Evolutionary conservation across 495 filamentous ascomycete genomes (phyloP).

Genomic region (Penicillium coprophilum): DNA sequence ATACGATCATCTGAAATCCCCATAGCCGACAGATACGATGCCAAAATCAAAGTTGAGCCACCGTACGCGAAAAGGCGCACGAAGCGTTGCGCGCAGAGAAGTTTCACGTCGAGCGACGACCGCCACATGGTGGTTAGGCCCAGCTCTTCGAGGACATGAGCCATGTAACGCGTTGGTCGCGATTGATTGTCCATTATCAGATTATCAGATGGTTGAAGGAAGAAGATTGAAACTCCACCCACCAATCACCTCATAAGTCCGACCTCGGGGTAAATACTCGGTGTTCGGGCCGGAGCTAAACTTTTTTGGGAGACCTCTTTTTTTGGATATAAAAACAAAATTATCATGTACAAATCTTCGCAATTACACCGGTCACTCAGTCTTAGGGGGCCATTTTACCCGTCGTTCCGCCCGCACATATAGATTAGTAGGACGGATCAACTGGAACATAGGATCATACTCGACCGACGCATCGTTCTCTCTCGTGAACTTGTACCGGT

Average conservation of each 20-base stretch:
- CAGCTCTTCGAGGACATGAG: constrained; percentile 34
- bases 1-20: constrained; percentile 68
- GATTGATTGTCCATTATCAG: not conserved
- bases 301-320: not conserved
- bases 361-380: not conserved
- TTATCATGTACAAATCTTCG: not conserved
- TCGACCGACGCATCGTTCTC: constrained; percentile 45
- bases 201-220: not conserved
- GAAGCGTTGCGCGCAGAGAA: constrained; percentile 72
- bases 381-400: constrained; percentile 42
- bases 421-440: constrained; percentile 57
- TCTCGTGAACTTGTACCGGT: constrained; percentile 49
- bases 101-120: constrained; percentile 61
- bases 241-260: not conserved
- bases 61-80: constrained; percentile 81
- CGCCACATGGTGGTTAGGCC: constrained; percentile 43
- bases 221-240: not conserved
- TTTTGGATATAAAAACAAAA: not conserved
- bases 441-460: constrained; percentile 57
- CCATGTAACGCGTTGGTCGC: constrained; percentile 1
- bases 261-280: not conserved
- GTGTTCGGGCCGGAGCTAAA: constrained; percentile 2
- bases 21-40: constrained; percentile 65
- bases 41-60: constrained; percentile 71
- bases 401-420: constrained; percentile 49